Evolutionary conservation across 768 basidiomycete species (phyloP), one percentile per base, ranked within the genome.

Genomic region (Naematelia encephala): DNA sequence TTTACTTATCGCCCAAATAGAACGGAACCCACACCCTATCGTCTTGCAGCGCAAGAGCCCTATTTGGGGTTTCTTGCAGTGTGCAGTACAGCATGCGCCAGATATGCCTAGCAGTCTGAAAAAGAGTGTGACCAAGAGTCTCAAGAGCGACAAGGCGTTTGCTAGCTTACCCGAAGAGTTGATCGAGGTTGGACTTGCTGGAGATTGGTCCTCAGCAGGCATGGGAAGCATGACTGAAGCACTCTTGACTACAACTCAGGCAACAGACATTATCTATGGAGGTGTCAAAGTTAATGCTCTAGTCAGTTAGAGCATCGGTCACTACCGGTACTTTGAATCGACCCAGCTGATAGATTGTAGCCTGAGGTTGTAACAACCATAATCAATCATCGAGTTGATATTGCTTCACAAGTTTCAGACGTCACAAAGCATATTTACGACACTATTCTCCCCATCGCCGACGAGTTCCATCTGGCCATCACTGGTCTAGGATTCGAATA

Each of bases 251-350:
- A 73, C 69, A 2, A 90, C 89, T 1, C 88, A 90, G 74, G 89
- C 90, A 1, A 81, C 86, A 28, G 88, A 90, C 67, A 72, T 91
- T 43, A 74, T 82, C 50, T 51, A 69, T 21, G 76, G 74, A 26
- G 76, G 74, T 12, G 61, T 77, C 34, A 89, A 89, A 74, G 80
- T 81, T 19, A 91, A 90, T 66, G 88, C 89, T 26, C 82, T 91
- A 21, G 67, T 68, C 21, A 66, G 62, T 53, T 16, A 58, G n/a
- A 91, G 26, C 63, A 66, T 39, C 44, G 62, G 49, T 26, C 42
- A 22, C 19, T 8, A 54, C 12, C 55, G 48, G 21, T 21, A 5
- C 5, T 19, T 47, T 11, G 19, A 5, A 25, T 51, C 5, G n/a
- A 1, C 5, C 56, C 45, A 34, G 23, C 52, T 47, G 54, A 52